These are phyloP conservation scores for Mallotus japonicus DNA, from an alignment of 441 rosid genomes.

Conservation along the genomic window DNA sequence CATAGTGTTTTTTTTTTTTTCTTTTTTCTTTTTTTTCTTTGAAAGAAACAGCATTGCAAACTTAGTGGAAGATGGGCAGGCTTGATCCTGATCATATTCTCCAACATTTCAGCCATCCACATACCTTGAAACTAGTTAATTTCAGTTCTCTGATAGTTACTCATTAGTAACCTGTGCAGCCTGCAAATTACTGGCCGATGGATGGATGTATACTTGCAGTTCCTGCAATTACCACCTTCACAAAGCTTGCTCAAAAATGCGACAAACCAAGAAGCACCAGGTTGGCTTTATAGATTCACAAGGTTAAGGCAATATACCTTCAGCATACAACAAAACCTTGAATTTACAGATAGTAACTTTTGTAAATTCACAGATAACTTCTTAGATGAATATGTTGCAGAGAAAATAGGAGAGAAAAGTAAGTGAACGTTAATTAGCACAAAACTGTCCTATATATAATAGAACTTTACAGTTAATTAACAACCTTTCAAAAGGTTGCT, in stretches of 20 bases:
- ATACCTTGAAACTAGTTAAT: not conserved
- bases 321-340: constrained; percentile 8
- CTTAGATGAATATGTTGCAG: too few species aligned
- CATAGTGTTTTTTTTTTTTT: too few species aligned
- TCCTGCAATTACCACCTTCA: not conserved
- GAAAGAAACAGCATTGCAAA: not conserved
- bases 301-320: not conserved
- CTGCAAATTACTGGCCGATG: constrained; percentile 3
- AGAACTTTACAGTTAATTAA: too few species aligned
- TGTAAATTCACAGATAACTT: too few species aligned
- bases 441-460: too few species aligned
- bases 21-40: too few species aligned
- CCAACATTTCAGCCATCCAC: constrained; percentile 15
- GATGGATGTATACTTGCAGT: constrained; percentile 14
- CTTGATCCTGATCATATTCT: constrained; percentile 2
- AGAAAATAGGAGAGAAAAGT: too few species aligned
- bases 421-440: too few species aligned
- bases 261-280: constrained; percentile 1
- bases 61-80: constrained; percentile 6
- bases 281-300: too few species aligned
- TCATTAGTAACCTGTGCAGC: not conserved
- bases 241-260: constrained; percentile 10
- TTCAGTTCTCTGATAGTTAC: not conserved
- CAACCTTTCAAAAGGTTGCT: too few species aligned
- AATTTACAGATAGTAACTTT: too few species aligned